These are phyloP conservation scores for Tricholoma sp. DNA, from an alignment of 768 basidiomycete species.

Conservation along the genomic window DNA sequence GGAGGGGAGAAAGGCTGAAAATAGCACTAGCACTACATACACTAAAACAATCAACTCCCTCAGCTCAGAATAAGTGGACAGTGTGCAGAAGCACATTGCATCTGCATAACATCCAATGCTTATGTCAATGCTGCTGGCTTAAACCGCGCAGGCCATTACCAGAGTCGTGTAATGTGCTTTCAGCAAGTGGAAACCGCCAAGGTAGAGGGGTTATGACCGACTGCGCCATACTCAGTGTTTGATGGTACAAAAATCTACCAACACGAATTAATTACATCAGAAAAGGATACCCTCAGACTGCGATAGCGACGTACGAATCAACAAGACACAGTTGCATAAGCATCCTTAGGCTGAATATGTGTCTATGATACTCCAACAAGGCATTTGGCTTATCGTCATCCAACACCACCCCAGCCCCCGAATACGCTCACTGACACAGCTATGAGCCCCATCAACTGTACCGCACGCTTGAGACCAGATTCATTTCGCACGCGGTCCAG, in stretches of 20 bases:
- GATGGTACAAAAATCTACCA: neutral
- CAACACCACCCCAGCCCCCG: slow-evolving; percentile 2
- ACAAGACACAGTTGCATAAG: neutral
- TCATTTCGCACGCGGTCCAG: slow-evolving; percentile 22
- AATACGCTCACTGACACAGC: slow-evolving; percentile 16
- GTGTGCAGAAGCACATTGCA: too few relatives aligned
- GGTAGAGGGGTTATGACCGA: too few relatives aligned
- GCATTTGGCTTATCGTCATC: neutral
- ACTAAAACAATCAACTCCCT: too few relatives aligned
- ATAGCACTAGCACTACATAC: too few relatives aligned
- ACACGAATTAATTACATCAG: neutral
- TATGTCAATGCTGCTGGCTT: too few relatives aligned
- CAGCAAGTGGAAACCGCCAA: neutral
- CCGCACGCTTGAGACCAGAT: slow-evolving; percentile 15
- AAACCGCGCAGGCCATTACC: neutral
- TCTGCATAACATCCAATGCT: too few relatives aligned
- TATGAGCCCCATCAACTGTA: slow-evolving; percentile 19
- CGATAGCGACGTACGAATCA: neutral
- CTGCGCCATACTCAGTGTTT: too few relatives aligned
- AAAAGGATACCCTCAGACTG: neutral
- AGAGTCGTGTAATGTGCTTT: neutral
- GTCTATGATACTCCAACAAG: neutral
- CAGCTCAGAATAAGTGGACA: too few relatives aligned
- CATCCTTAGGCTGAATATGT: neutral
- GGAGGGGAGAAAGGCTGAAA: too few relatives aligned